A percentile compares a stretch with the other conserved stretches of the same genome.
Evolutionary conservation across 2,329 filamentous ascomycete genomes (phyloP).

Genomic region (Penicillium sp.): DNA sequence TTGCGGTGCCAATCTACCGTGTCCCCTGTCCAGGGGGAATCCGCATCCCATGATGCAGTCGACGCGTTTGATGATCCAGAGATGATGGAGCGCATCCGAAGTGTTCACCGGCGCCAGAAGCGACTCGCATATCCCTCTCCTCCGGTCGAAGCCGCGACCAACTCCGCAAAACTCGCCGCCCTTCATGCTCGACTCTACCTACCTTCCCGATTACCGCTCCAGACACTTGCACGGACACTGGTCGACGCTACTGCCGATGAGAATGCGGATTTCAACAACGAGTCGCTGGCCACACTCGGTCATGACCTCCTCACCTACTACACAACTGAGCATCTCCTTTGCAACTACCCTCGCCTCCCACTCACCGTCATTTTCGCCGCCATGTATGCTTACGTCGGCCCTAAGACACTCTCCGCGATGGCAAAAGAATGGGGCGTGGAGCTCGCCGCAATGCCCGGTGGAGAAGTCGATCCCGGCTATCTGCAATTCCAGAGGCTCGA

Average conservation of each 20-base stretch:
- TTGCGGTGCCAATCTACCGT: conserved; percentile 42
- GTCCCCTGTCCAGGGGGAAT: conserved; percentile 18
- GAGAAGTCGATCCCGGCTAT: conserved; percentile 85
- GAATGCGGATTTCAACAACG: conserved; percentile 80
- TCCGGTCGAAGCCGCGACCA: conserved; percentile 58
- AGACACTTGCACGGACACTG: conserved; percentile 80
- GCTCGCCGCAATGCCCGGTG: conserved; percentile 74
- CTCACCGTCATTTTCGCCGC: conserved; percentile 81
- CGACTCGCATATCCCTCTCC: conserved; percentile 62
- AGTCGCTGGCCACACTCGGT: conserved; percentile 73
- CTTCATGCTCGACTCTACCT: conserved; percentile 85
- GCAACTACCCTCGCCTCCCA: conserved; percentile 84
- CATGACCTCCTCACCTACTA: conserved; percentile 82
- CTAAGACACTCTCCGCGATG: conserved; percentile 66
- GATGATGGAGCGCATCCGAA: conserved; percentile 21
- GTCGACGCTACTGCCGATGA: conserved; percentile 79
- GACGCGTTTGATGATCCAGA: conserved; percentile 27
- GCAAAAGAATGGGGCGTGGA: conserved; percentile 89
- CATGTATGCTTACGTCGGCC: conserved; percentile 76
- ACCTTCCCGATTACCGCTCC: conserved; percentile 71
- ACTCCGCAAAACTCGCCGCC: conserved; percentile 84
- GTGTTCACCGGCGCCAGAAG: conserved; percentile 27
- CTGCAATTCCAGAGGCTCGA: conserved; percentile 65
- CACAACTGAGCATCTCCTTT: conserved; percentile 79
- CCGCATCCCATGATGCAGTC: conserved; percentile 24